A percentile compares a stretch with the other conserved stretches of the same genome.
phyloP scores from a whole-genome alignment of 257 asterid species.

The Ophiorrhiza pumila region DNA sequence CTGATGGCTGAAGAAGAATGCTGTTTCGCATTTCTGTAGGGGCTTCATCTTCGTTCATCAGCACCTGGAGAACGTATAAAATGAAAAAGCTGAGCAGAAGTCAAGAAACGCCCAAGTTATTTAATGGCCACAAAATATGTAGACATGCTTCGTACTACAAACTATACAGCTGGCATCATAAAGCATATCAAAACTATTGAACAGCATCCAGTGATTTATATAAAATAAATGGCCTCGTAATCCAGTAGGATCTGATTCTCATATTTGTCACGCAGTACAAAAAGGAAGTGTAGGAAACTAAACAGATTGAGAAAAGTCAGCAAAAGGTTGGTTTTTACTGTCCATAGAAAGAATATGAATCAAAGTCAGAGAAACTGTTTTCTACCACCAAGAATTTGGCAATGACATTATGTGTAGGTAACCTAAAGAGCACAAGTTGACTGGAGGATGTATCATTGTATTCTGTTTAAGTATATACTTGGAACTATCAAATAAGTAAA shows the following conservation, averaged over 20 bases:
- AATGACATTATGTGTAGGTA: background rate
- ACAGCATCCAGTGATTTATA: background rate
- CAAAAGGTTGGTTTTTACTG: no score
- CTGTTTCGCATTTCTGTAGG: constrained; percentile 60
- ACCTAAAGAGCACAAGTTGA: background rate
- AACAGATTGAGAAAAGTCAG: background rate
- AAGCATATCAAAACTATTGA: background rate
- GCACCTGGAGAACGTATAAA: constrained; percentile 49
- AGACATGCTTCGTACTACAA: no score
- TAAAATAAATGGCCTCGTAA: background rate
- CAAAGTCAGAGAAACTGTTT: background rate
- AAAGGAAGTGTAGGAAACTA: background rate
- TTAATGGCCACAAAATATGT: background rate
- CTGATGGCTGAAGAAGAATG: constrained; percentile 55
- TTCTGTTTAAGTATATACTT: background rate
- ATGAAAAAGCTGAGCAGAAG: background rate
- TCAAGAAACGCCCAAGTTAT: background rate
- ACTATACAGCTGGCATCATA: background rate
- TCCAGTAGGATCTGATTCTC: no score
- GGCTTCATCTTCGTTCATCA: constrained; percentile 74
- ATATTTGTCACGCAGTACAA: background rate
- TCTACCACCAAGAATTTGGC: background rate
- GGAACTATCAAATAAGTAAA: background rate
- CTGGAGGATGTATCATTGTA: background rate
- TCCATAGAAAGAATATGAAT: background rate